These are phyloP conservation scores for Podila verticillata DNA, from an alignment of 192 early-diverging fungal species.

Conservation along the genomic window DNA sequence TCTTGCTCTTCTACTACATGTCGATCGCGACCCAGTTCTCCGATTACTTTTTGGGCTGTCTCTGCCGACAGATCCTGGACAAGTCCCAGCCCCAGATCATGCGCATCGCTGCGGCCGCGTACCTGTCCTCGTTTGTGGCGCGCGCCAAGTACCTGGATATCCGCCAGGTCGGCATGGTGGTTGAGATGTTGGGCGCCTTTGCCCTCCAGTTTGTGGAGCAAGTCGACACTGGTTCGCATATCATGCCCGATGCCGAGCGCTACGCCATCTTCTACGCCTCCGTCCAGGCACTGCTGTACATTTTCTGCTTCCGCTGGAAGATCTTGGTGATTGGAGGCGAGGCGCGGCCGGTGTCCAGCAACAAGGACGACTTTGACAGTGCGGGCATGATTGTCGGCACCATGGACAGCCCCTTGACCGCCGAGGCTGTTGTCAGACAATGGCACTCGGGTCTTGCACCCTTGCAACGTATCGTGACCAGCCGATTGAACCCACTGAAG, in stretches of 20 bases:
- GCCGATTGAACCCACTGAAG: conserved; percentile 82
- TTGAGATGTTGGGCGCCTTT: conserved; percentile 77
- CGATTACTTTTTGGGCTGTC: conserved; percentile 82
- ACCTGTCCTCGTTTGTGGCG: conserved; percentile 89
- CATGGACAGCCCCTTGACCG: conserved; percentile 24
- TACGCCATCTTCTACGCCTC: conserved; percentile 88
- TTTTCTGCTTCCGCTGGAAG: conserved; percentile 96
- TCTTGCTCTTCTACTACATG: conserved; percentile 86
- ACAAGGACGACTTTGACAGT: conserved; percentile 46
- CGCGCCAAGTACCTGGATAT: conserved; percentile 83
- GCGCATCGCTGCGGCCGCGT: conserved; percentile 82
- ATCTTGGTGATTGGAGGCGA: conserved; percentile 67
- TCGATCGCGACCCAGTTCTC: conserved; percentile 65
- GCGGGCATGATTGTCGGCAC: conserved; percentile 51
- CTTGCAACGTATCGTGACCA: conserved; percentile 80
- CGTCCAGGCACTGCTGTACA: conserved; percentile 90
- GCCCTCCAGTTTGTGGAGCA: conserved; percentile 73
- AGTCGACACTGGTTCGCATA: conserved; percentile 58
- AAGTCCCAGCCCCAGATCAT: conserved; percentile 69
- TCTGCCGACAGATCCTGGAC: conserved; percentile 69
- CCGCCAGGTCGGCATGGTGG: conserved; percentile 67
- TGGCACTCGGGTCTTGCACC: conserved; percentile 75
- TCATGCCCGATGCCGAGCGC: conserved; percentile 63
- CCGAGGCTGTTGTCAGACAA: conserved; percentile 20
- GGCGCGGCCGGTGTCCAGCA: conserved; percentile 10